These are phyloP conservation scores for Eimeria necatrix DNA, from an alignment of 169 alveolate genomes.

Conservation along the genomic window DNA sequence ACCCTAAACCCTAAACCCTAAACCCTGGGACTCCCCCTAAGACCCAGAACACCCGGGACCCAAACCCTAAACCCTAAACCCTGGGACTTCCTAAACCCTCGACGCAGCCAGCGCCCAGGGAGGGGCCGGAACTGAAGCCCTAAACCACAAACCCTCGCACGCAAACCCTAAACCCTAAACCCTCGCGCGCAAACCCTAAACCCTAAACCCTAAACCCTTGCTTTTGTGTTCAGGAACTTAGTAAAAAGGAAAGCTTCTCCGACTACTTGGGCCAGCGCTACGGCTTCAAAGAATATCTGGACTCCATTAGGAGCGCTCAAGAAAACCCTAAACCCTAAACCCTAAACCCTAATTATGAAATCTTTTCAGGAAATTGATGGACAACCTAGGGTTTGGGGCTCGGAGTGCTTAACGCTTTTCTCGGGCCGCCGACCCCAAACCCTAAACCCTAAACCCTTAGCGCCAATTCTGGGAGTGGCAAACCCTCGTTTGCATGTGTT, in stretches of 20 bases:
- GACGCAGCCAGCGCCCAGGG: background rate
- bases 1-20: too few relatives aligned
- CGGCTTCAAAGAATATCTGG: background rate
- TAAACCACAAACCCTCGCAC: background rate
- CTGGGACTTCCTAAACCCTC: background rate
- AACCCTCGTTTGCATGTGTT: background rate
- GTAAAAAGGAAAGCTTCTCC: background rate
- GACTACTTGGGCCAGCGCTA: background rate
- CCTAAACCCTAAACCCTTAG: background rate
- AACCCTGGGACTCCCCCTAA: too few relatives aligned
- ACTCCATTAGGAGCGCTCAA: background rate
- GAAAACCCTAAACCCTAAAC: constrained; percentile 39
- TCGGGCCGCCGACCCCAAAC: background rate
- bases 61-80: background rate
- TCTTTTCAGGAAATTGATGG: background rate
- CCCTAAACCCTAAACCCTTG: constrained; percentile 32
- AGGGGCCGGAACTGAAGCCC: too few relatives aligned
- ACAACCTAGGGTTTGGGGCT: background rate
- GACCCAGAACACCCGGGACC: background rate
- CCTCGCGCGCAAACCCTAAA: too few relatives aligned
- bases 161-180: too few relatives aligned
- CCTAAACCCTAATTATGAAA: constrained; percentile 1
- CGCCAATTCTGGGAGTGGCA: background rate
- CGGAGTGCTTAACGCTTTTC: background rate
- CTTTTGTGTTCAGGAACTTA: background rate